Evolutionary conservation across 495 filamentous ascomycete genomes (phyloP), one percentile per base, ranked within the genome.

Genomic region (Alectoria sarmentosa): DNA sequence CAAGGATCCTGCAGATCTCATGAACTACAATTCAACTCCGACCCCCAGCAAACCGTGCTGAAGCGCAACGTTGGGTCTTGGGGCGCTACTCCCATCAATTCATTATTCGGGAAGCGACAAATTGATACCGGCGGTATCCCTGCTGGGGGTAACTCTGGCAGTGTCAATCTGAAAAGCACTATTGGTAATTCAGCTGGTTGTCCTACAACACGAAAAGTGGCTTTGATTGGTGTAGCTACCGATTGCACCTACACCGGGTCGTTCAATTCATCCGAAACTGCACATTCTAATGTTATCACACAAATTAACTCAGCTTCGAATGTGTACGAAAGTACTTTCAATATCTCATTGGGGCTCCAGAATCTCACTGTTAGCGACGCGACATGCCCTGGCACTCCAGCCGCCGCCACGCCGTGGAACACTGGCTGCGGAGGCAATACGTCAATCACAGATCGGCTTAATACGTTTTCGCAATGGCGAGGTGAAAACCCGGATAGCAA

Each of bases 251-350:
- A 96, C 71, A 90, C 86, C 61, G 76, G 76, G 2, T 77, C 79
- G 23, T 96, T 98, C 71, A 79, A 81, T 38, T 80, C 78, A 19
- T 80, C 82, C 26, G 81, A 85, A 23, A 75, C 80, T 6, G 83
- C 87, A 3, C 79, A 82, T 56, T 59, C 80, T 39, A 95, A 92
- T 73, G 78, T 98, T 58, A 92, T 98, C 73, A 82, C 78, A 56
- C 81, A 89, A 70, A 87, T 98, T 67, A 96, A 96, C 77, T 79
- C 85, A 23, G 94, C 94, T 19, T 98, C 94, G 6, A 83, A 81
- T 62, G 75, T 96, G 4, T 98, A 90, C 69, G 95, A 98, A 76
- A 83, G 80, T 62, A 88, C 88, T 7, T 98, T 98, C 82, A 97
- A 96, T 70, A 90, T 98, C 68, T 90, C 91, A 0, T 84, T 98